Evolutionary conservation across 1,284 basidiomycete genomes (phyloP).

Genomic region (Exobasidium cylindrosporum): DNA sequence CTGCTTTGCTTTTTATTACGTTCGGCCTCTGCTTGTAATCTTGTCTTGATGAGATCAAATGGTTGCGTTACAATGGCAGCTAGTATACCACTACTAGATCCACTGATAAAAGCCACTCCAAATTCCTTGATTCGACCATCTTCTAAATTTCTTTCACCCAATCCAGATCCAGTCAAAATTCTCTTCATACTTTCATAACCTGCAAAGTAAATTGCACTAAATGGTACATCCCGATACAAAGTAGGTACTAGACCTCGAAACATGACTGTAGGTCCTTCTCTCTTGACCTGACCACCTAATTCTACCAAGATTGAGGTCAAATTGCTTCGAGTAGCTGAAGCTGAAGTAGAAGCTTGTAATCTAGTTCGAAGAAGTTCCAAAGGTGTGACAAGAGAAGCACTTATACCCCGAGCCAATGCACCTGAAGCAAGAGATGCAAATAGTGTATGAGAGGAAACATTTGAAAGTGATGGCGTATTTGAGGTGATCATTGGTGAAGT

Average conservation of each 20-base stretch:
- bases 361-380: slow-evolving; percentile 91
- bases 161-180: slow-evolving; percentile 51
- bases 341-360: slow-evolving; percentile 63
- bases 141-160: slow-evolving; percentile 52
- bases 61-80: slow-evolving; percentile 89
- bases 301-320: slow-evolving; percentile 34
- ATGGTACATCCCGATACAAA: slow-evolving; percentile 94
- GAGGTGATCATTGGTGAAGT: not conserved
- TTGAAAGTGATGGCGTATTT: slow-evolving; percentile 16
- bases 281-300: slow-evolving; percentile 31
- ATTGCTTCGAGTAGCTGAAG: slow-evolving; percentile 6
- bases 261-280: slow-evolving; percentile 66
- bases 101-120: slow-evolving; percentile 74
- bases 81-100: slow-evolving; percentile 62
- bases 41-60: slow-evolving; percentile 93
- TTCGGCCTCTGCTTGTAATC: slow-evolving; percentile 63
- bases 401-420: slow-evolving; percentile 73
- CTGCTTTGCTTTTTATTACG: slow-evolving; percentile 3
- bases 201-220: slow-evolving; percentile 85
- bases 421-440: slow-evolving; percentile 78
- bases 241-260: slow-evolving; percentile 90
- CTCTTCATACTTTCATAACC: slow-evolving; percentile 57
- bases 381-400: slow-evolving; percentile 79
- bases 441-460: slow-evolving; percentile 50
- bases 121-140: slow-evolving; percentile 65